These are phyloP conservation scores for Neocucurbitaria cava DNA, from an alignment of 2,329 filamentous ascomycete genomes.

Conservation along the genomic window DNA sequence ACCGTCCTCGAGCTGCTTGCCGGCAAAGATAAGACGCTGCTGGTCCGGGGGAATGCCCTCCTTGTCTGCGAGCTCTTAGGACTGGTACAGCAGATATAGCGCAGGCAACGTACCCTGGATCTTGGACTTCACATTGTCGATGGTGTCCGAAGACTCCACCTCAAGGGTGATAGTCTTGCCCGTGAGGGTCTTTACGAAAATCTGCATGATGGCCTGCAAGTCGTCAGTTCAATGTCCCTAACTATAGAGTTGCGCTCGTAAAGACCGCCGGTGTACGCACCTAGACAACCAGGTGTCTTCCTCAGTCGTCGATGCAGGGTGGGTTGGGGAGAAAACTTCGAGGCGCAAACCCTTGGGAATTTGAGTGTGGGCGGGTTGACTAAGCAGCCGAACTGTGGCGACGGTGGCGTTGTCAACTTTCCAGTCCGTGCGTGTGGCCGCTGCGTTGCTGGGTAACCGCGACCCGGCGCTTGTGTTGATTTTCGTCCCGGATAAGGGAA, in stretches of 20 bases:
- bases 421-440: slow-evolving; percentile 8
- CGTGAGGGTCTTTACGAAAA: slow-evolving; percentile 76
- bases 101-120: slow-evolving; percentile 65
- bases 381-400: slow-evolving; percentile 17
- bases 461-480: slow-evolving; percentile 33
- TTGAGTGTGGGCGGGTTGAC: slow-evolving; percentile 33
- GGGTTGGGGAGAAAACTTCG: slow-evolving; percentile 20
- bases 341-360: slow-evolving; percentile 22
- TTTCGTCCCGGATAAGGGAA: slow-evolving; percentile 28
- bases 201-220: slow-evolving; percentile 53
- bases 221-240: slow-evolving; percentile 18
- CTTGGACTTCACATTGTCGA: slow-evolving; percentile 99
- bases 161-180: slow-evolving; percentile 99
- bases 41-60: slow-evolving; percentile 99
- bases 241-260: neutral
- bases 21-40: slow-evolving; percentile 99
- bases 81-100: neutral
- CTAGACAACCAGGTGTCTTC: slow-evolving; percentile 67
- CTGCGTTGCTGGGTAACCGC: slow-evolving; percentile 40
- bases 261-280: slow-evolving; percentile 46
- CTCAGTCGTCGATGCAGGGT: slow-evolving; percentile 61
- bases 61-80: slow-evolving; percentile 77
- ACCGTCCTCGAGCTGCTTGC: slow-evolving; percentile 99
- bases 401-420: neutral
- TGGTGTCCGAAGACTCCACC: slow-evolving; percentile 99